Percentiles rank a stretch among this genome's conserved stretches.
These are phyloP conservation scores for Amphibolis antarctica DNA, from an alignment of 106 monocot species.

Conservation along the genomic window DNA sequence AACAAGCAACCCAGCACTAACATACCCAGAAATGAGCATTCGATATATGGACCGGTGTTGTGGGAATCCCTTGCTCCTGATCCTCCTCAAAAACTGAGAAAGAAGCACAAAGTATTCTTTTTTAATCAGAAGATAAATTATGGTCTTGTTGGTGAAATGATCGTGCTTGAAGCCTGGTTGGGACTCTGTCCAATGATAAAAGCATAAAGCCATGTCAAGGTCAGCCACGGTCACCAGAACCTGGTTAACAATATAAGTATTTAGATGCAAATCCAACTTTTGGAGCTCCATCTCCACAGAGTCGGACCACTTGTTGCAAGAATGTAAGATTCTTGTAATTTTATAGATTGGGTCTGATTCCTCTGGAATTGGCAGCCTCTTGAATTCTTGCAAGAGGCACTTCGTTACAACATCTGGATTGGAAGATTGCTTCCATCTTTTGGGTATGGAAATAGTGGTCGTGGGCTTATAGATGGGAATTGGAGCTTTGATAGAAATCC, in stretches of 20 bases:
- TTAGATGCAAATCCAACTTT: conserved; percentile 19
- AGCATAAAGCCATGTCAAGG: conserved; percentile 43
- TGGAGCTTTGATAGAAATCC: no score
- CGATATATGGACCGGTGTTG: conserved; percentile 59
- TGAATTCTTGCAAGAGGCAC: no score
- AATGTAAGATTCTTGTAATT: conserved; percentile 11
- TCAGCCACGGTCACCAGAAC: conserved; percentile 52
- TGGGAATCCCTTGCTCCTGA: conserved; percentile 32
- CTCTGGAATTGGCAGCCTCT: background rate
- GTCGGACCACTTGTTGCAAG: conserved; percentile 34
- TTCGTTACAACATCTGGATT: no score
- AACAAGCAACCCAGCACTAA: conserved; percentile 46
- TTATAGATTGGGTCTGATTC: background rate
- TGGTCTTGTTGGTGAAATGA: conserved; percentile 45
- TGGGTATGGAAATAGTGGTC: no score
- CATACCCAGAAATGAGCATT: conserved; percentile 67
- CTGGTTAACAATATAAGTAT: conserved; percentile 49
- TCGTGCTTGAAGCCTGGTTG: conserved; percentile 52
- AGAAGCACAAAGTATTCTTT: conserved; percentile 51
- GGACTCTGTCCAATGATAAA: conserved; percentile 66
- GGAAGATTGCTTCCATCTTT: no score
- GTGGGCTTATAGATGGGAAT: no score
- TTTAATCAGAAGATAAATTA: conserved; percentile 42
- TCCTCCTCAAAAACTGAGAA: conserved; percentile 36
- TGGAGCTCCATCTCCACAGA: conserved; percentile 43